Conservation (phyloP, 495 filamentous ascomycete genomes). For the Aspergillus haitiensis region DNA sequence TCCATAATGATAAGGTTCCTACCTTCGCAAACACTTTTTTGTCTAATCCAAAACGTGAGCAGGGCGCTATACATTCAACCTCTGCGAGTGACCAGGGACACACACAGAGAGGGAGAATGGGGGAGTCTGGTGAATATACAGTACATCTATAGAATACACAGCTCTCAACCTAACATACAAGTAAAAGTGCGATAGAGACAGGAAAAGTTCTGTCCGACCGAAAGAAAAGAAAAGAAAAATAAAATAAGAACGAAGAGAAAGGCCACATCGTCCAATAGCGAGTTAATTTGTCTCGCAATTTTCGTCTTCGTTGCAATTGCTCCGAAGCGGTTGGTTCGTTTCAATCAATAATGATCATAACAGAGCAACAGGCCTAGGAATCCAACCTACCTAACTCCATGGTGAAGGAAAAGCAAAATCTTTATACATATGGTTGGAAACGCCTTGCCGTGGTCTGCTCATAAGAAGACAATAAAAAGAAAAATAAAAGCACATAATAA, state of each 20-base stretch:
- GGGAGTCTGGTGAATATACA: slow-evolving; percentile 7
- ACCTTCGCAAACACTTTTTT: no score
- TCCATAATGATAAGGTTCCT: no score
- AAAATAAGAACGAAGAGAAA: no score
- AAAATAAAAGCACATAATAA: background rate
- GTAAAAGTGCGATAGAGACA: background rate
- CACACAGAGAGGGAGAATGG: no score
- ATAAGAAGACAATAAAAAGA: background rate
- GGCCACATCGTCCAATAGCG: background rate
- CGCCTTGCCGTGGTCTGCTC: slow-evolving; percentile 2
- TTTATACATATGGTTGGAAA: background rate
- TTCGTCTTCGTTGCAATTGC: background rate
- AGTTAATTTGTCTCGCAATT: background rate
- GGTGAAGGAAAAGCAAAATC: background rate
- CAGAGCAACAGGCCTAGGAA: no score
- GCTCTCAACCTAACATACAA: background rate
- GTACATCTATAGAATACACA: background rate
- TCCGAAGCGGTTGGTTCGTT: no score
- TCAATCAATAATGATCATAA: no score
- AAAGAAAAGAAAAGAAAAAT: no score
- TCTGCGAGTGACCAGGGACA: no score
- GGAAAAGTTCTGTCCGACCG: no score
- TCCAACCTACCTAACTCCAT: background rate
- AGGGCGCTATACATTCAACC: no score
- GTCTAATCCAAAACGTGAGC: no score